Evolutionary conservation across 495 filamentous ascomycete genomes (phyloP).

Genomic region (Neurospora africana): DNA sequence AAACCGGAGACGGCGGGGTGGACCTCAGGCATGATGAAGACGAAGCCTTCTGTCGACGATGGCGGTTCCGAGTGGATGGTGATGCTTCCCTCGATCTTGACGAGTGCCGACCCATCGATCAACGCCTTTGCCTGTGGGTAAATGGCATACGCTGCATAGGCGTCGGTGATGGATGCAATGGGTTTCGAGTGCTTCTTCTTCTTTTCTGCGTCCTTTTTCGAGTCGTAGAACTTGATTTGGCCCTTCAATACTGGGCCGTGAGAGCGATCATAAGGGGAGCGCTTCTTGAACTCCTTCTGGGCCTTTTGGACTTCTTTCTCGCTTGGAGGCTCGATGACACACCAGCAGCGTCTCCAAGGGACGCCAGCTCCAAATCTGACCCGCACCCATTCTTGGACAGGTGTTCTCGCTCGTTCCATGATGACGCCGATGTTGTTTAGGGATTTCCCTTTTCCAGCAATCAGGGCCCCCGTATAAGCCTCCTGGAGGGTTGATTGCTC

Average conservation of each 20-base stretch:
- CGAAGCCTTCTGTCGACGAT: slow-evolving; percentile 75
- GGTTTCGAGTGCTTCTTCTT: slow-evolving; percentile 76
- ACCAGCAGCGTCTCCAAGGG: slow-evolving; percentile 94
- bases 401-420: slow-evolving; percentile 65
- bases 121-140: slow-evolving; percentile 89
- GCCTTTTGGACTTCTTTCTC: slow-evolving; percentile 82
- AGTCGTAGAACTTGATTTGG: slow-evolving; percentile 89
- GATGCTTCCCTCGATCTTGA: slow-evolving; percentile 89
- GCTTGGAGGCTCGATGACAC: slow-evolving; percentile 81
- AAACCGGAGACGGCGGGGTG: slow-evolving; percentile 87
- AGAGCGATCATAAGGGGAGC: slow-evolving; percentile 67
- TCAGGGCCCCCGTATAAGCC: slow-evolving; percentile 89
- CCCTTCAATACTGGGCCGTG: slow-evolving; percentile 59
- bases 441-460: slow-evolving; percentile 83
- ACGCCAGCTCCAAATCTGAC: slow-evolving; percentile 95
- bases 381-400: slow-evolving; percentile 85
- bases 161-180: slow-evolving; percentile 83
- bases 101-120: slow-evolving; percentile 85
- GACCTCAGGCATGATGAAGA: slow-evolving; percentile 95
- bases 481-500: slow-evolving; percentile 90
- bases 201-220: slow-evolving; percentile 57
- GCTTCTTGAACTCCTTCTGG: slow-evolving; percentile 76
- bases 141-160: slow-evolving; percentile 86
- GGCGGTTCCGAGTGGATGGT: slow-evolving; percentile 69
- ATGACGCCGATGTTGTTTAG: slow-evolving; percentile 82